phyloP scores from a whole-genome alignment of 2,329 filamentous ascomycete species.

The Alternaria postmessia region DNA sequence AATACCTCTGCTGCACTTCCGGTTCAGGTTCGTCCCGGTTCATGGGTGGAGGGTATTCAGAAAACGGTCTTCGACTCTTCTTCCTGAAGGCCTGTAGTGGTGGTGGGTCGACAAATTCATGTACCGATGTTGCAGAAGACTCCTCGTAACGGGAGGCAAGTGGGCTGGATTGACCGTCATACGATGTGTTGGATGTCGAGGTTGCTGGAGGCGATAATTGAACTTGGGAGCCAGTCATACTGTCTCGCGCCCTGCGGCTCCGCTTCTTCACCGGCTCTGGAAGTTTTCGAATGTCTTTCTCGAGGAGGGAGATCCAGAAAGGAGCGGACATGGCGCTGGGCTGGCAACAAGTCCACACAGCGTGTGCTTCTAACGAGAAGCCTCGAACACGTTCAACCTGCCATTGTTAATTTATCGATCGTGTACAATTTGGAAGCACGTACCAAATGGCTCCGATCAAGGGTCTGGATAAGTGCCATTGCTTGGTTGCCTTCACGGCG shows the following conservation, averaged over 20 bases:
- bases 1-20: slow-evolving; percentile 62
- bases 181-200: slow-evolving; percentile 51
- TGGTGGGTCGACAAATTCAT: slow-evolving; percentile 49
- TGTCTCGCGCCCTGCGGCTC: slow-evolving; percentile 38
- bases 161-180: slow-evolving; percentile 46
- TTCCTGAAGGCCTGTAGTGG: slow-evolving; percentile 55
- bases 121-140: slow-evolving; percentile 46
- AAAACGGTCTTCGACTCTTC: slow-evolving; percentile 49
- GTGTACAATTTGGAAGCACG: slow-evolving; percentile 14
- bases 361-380: slow-evolving; percentile 63
- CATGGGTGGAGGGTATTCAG: slow-evolving; percentile 34
- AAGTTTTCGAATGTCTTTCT: slow-evolving; percentile 62
- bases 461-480: slow-evolving; percentile 51
- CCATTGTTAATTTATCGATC: slow-evolving; percentile 28
- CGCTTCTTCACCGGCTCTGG: slow-evolving; percentile 50
- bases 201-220: slow-evolving; percentile 42
- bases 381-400: slow-evolving; percentile 60
- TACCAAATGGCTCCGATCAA: slow-evolving; percentile 60
- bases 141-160: slow-evolving; percentile 40
- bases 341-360: slow-evolving; percentile 59
- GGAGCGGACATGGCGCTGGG: slow-evolving; percentile 56
- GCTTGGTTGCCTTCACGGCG: slow-evolving; percentile 57
- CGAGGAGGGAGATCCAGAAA: slow-evolving; percentile 58
- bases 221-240: slow-evolving; percentile 28
- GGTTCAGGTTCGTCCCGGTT: slow-evolving; percentile 28